Evolutionary conservation across 257 asterid genomes (phyloP).

Genomic region (Eustoma russellianum): DNA sequence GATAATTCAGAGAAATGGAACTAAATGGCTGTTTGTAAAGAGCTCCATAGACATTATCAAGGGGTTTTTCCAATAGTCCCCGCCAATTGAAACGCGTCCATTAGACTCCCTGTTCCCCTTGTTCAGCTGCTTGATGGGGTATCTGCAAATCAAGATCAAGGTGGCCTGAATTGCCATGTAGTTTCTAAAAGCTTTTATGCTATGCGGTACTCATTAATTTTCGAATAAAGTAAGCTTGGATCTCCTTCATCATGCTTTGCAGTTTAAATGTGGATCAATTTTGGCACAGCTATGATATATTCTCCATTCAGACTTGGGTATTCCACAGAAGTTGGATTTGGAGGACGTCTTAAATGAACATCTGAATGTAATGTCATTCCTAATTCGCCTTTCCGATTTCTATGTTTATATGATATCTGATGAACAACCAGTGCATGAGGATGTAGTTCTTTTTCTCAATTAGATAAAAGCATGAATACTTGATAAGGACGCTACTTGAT

Average conservation of each 20-base stretch:
- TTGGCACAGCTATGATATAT: slow-evolving; percentile 8
- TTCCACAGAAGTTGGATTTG: slow-evolving; percentile 16
- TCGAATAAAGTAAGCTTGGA: no score
- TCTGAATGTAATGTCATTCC: slow-evolving; percentile 9
- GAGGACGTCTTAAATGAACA: slow-evolving; percentile 14
- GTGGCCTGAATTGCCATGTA: slow-evolving; percentile 8
- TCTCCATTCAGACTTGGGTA: slow-evolving; percentile 15
- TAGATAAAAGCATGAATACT: slow-evolving; percentile 10
- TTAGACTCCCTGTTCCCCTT: no score
- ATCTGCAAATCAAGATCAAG: slow-evolving; percentile 21
- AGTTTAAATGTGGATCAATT: slow-evolving; percentile 13
- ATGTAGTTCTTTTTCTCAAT: slow-evolving; percentile 12
- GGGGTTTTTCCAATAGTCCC: slow-evolving; percentile 5
- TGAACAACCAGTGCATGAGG: slow-evolving; percentile 13
- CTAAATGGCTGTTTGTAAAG: slow-evolving; percentile 63
- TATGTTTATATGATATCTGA: slow-evolving; percentile 10
- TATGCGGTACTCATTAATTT: no score
- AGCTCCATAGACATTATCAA: slow-evolving; percentile 21
- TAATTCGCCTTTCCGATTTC: slow-evolving; percentile 15
- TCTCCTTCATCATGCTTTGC: slow-evolving; percentile 27
- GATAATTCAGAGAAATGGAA: slow-evolving; percentile 48
- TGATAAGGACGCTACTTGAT: slow-evolving; percentile 13
- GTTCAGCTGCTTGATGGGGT: no score
- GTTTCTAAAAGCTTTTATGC: no score
- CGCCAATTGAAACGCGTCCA: no score